Evolutionary conservation across 768 basidiomycete species (phyloP).

Genomic region (Suillus hirtellus): DNA sequence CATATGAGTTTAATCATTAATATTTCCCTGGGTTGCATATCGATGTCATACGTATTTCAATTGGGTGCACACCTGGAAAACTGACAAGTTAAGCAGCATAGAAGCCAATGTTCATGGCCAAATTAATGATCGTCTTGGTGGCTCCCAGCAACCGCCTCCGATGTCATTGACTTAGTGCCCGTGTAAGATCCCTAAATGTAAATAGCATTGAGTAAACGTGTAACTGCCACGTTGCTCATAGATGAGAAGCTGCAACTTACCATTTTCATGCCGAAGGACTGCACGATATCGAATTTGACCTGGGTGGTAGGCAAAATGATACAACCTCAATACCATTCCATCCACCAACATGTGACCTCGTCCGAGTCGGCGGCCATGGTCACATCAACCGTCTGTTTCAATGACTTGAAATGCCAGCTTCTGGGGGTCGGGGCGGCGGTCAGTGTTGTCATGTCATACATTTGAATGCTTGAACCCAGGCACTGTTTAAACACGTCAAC

Average conservation of each 20-base stretch:
- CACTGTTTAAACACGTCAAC: conserved; percentile 23
- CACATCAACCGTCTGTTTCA: neutral
- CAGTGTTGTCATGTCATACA: neutral
- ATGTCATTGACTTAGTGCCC: too few species aligned
- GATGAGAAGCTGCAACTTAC: neutral
- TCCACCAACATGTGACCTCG: neutral
- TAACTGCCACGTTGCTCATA: too few species aligned
- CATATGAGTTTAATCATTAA: too few species aligned
- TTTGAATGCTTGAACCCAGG: neutral
- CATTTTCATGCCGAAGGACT: neutral
- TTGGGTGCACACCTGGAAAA: too few species aligned
- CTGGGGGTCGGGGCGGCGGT: neutral
- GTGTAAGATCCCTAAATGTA: too few species aligned
- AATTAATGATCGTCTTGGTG: too few species aligned
- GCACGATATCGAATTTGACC: neutral
- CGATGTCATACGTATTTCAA: too few species aligned
- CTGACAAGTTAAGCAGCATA: too few species aligned
- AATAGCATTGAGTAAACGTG: too few species aligned
- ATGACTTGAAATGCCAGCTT: neutral
- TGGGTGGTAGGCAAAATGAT: neutral
- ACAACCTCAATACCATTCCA: neutral
- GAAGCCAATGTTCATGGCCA: too few species aligned
- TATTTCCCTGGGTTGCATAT: too few species aligned
- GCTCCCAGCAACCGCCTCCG: too few species aligned
- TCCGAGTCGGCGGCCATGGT: neutral